phyloP scores from a whole-genome alignment of 2,329 filamentous ascomycete genomes.

The Diaporthe capsici region DNA sequence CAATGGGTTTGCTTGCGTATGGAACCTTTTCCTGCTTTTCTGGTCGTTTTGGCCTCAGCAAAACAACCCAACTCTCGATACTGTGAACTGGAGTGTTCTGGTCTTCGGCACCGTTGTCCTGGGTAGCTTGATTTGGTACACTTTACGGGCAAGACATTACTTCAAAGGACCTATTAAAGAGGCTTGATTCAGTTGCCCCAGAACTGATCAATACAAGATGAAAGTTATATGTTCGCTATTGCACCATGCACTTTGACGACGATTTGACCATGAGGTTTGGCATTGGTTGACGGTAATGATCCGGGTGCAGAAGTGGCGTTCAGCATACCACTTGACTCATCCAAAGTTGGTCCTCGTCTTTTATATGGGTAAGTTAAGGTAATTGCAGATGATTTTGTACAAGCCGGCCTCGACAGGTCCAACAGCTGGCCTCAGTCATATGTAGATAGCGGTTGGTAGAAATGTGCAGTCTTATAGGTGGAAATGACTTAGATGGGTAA shows the following conservation, averaged over 20 bases:
- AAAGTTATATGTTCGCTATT: neutral
- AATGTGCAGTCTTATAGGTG: too few species aligned
- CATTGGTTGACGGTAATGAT: neutral
- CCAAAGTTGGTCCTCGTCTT: too few species aligned
- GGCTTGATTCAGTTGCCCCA: neutral
- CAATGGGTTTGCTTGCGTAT: constrained; percentile 67
- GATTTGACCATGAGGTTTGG: neutral
- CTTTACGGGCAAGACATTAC: constrained; percentile 55
- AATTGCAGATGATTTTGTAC: too few species aligned
- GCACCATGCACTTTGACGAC: neutral
- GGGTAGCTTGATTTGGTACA: constrained; percentile 63
- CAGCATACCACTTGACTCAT: too few species aligned
- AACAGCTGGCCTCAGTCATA: too few species aligned
- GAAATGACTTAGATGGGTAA: too few species aligned
- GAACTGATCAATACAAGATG: neutral
- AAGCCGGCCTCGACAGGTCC: too few species aligned
- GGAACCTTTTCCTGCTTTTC: constrained; percentile 68
- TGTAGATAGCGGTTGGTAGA: too few species aligned
- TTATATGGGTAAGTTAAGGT: too few species aligned
- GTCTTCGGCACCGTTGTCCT: constrained; percentile 58
- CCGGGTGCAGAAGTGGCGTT: too few species aligned
- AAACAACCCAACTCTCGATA: constrained; percentile 50
- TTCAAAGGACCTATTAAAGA: constrained; percentile 60
- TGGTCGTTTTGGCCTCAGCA: constrained; percentile 67
- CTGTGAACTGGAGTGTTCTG: constrained; percentile 64